A percentile compares a stretch with the other conserved stretches of the same genome.
phyloP scores from a whole-genome alignment of 1,284 basidiomycete genomes.

The Papiliotrema terrestris region DNA sequence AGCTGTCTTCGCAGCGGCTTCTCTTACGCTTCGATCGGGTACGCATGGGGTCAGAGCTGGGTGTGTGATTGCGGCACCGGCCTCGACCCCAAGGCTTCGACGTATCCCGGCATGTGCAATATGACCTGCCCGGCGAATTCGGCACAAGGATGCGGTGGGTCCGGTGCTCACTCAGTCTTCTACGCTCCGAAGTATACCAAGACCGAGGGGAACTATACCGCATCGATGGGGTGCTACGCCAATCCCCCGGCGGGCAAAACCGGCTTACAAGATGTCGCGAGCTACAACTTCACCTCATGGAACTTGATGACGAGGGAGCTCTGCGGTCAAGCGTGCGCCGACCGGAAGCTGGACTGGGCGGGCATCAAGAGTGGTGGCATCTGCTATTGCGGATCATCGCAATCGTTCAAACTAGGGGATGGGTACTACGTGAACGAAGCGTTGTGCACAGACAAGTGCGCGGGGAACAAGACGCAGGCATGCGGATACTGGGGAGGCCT shows the following conservation, averaged over 20 bases:
- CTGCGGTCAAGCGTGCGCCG: slow-evolving; percentile 2
- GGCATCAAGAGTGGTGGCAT: neutral
- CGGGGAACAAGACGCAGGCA: neutral
- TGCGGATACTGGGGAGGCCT: slow-evolving; percentile 2
- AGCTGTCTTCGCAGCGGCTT: slow-evolving; percentile 18
- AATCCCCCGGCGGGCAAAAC: neutral
- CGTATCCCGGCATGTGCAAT: slow-evolving; percentile 23
- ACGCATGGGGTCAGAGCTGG: slow-evolving; percentile 3
- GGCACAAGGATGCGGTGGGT: slow-evolving; percentile 27
- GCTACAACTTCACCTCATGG: slow-evolving; percentile 3
- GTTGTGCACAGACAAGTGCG: slow-evolving; percentile 1
- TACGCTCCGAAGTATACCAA: neutral
- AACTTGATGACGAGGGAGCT: slow-evolving; percentile 2
- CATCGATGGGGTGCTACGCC: neutral
- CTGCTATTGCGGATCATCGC: neutral
- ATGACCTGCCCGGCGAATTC: slow-evolving; percentile 31
- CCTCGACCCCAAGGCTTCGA: slow-evolving; percentile 9
- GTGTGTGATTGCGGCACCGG: slow-evolving; percentile 22
- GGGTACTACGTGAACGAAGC: neutral
- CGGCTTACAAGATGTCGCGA: neutral
- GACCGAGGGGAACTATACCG: neutral
- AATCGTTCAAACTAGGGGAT: neutral
- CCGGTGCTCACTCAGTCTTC: neutral
- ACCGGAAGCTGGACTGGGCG: neutral
- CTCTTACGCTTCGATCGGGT: slow-evolving; percentile 10